Evolutionary conservation across 148 eudicot species (phyloP).

Genomic region (Fagopyrum homotropicum): DNA sequence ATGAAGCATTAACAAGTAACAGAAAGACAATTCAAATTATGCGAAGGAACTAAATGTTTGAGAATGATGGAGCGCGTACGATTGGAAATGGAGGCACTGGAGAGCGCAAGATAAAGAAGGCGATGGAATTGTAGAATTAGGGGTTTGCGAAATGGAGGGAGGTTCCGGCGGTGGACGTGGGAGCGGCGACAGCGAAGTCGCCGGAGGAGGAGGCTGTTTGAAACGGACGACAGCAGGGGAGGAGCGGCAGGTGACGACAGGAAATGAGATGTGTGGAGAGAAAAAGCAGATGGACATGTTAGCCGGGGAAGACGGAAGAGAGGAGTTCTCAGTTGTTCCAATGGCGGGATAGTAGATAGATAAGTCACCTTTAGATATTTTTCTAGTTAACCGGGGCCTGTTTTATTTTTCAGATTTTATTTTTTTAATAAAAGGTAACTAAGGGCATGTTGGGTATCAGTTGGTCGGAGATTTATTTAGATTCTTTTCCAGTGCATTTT

Average conservation of each 20-base stretch:
- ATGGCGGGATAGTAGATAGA: conserved; percentile 10
- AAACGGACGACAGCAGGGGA: conserved; percentile 19
- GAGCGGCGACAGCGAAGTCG: conserved; percentile 16
- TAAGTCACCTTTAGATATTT: not conserved
- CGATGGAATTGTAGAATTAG: conserved; percentile 24
- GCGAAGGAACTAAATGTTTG: not conserved
- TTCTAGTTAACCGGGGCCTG: not conserved
- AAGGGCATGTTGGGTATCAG: no score
- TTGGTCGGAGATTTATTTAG: no score
- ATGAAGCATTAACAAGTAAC: not conserved
- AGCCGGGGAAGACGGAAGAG: not conserved
- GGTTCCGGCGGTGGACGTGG: conserved; percentile 16
- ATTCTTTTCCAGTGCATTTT: no score
- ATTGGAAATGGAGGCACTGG: conserved; percentile 76
- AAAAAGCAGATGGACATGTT: conserved; percentile 19
- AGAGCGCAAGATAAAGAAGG: conserved; percentile 67
- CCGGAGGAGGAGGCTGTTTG: conserved; percentile 20
- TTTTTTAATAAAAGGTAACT: no score
- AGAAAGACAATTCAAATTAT: not conserved
- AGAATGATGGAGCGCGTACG: conserved; percentile 31
- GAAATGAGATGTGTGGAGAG: conserved; percentile 19
- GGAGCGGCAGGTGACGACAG: conserved; percentile 24
- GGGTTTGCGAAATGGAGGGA: conserved; percentile 26
- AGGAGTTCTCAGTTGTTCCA: not conserved
- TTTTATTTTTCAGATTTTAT: no score